Conservation (phyloP, 1,139 yeast genomes). For the Suhomyces bokatorum region DNA sequence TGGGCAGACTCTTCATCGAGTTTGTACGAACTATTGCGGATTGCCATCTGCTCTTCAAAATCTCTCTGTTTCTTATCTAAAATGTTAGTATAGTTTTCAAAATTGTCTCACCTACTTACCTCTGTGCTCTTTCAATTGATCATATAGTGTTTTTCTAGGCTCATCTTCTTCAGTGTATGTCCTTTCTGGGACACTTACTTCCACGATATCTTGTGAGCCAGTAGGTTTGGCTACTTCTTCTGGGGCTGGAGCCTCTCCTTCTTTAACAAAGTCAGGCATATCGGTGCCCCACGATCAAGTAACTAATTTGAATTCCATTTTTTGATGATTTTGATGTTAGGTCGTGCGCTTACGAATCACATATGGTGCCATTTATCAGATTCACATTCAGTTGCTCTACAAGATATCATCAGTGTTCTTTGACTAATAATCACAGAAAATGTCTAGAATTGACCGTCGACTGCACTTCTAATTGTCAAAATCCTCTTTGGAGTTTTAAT, state of each 20-base stretch:
- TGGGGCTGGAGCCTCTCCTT: slow-evolving; percentile 5
- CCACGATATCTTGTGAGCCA: slow-evolving; percentile 1
- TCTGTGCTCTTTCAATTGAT: slow-evolving; percentile 18
- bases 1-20: slow-evolving; percentile 18
- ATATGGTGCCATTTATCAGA: too few species aligned
- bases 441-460: too few species aligned
- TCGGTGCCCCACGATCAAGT: too few species aligned
- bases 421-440: too few species aligned
- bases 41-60: slow-evolving; percentile 17
- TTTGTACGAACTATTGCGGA: slow-evolving; percentile 19
- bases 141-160: slow-evolving; percentile 16
- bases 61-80: slow-evolving; percentile 20
- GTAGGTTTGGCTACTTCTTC: background rate
- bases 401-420: too few species aligned
- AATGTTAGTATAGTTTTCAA: slow-evolving; percentile 10
- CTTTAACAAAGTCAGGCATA: slow-evolving; percentile 13
- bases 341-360: background rate
- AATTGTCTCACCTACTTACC: slow-evolving; percentile 14
- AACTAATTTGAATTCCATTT: too few species aligned
- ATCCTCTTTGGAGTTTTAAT: too few species aligned
- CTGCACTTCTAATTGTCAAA: too few species aligned
- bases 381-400: too few species aligned
- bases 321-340: background rate
- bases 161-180: slow-evolving; percentile 7
- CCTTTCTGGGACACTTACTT: background rate